These are phyloP conservation scores for Clavispora carvajalis DNA, from an alignment of 805 yeast species.

Conservation along the genomic window DNA sequence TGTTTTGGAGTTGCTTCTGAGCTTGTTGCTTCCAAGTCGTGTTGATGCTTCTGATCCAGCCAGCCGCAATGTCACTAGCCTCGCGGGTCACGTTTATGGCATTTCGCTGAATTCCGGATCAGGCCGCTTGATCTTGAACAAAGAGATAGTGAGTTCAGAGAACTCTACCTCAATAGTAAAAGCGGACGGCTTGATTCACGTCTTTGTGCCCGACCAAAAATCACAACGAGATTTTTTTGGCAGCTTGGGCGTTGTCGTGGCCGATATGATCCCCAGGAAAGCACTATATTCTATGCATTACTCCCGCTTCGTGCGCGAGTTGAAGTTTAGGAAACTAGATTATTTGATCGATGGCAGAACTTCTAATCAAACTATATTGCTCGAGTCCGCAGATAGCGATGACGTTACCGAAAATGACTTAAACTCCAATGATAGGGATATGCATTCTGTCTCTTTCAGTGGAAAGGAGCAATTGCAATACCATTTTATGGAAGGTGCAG, in stretches of 20 bases:
- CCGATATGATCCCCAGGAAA: constrained; percentile 29
- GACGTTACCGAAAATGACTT: constrained; percentile 19
- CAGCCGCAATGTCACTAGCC: not conserved
- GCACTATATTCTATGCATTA: constrained; percentile 41
- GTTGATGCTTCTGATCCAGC: constrained; percentile 23
- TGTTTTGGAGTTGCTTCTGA: constrained; percentile 20
- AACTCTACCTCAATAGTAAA: constrained; percentile 16
- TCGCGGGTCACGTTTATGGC: constrained; percentile 11
- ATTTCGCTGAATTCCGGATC: constrained; percentile 7
- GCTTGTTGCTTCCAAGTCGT: constrained; percentile 21
- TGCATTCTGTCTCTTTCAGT: constrained; percentile 21
- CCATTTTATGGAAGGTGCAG: constrained; percentile 52
- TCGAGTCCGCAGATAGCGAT: constrained; percentile 37
- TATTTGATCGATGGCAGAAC: constrained; percentile 51
- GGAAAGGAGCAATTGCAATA: constrained; percentile 43
- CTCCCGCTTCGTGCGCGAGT: constrained; percentile 62
- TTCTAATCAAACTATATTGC: constrained; percentile 56
- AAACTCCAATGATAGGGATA: not conserved
- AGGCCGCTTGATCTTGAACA: constrained; percentile 17
- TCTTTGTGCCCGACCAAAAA: constrained; percentile 16
- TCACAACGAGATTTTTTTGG: constrained; percentile 16
- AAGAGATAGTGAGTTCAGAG: constrained; percentile 8
- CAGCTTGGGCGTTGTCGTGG: constrained; percentile 17
- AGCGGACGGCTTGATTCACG: constrained; percentile 33
- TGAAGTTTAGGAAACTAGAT: constrained; percentile 54